Percentiles rank a stretch among this genome's conserved stretches.
These are phyloP conservation scores for Rhodotorula graminis DNA, from an alignment of 768 basidiomycete species.

Conservation along the genomic window DNA sequence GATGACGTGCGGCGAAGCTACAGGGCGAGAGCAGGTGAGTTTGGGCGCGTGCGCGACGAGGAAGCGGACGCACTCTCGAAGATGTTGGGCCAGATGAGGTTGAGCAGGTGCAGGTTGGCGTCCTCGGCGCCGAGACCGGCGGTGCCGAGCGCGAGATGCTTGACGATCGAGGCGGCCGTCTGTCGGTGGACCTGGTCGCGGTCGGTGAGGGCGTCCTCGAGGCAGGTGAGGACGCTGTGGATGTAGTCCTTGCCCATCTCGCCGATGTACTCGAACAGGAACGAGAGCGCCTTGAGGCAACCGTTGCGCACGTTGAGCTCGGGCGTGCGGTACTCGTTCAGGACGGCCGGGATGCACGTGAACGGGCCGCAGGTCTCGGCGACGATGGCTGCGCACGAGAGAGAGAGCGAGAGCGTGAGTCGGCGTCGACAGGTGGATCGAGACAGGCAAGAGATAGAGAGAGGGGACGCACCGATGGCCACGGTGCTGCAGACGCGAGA, in stretches of 20 bases:
- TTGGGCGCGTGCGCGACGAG: not conserved
- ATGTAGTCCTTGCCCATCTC: slow-evolving; percentile 90
- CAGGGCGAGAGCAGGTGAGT: not conserved
- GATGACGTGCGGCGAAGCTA: slow-evolving; percentile 87
- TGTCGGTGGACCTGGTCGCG: slow-evolving; percentile 97
- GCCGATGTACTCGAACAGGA: slow-evolving; percentile 99
- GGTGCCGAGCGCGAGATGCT: slow-evolving; percentile 92
- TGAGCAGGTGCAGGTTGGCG: slow-evolving; percentile 95
- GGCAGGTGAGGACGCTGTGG: slow-evolving; percentile 94
- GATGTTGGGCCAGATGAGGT: slow-evolving; percentile 97
- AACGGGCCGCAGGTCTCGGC: slow-evolving; percentile 94
- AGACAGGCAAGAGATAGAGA: too few relatives aligned
- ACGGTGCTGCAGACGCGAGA: slow-evolving; percentile 98
- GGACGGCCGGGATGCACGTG: slow-evolving; percentile 96
- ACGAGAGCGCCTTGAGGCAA: slow-evolving; percentile 95
- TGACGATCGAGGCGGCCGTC: slow-evolving; percentile 96
- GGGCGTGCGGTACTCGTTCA: slow-evolving; percentile 96
- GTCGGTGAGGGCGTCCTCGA: slow-evolving; percentile 96
- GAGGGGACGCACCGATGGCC: slow-evolving; percentile 64
- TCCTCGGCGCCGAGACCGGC: slow-evolving; percentile 97
- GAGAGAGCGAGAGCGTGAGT: not conserved
- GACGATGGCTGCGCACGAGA: slow-evolving; percentile 57
- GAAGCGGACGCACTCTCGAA: slow-evolving; percentile 58
- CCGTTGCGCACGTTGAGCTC: slow-evolving; percentile 98
- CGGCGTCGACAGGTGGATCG: not conserved